Evolutionary conservation across 2,329 filamentous ascomycete genomes (phyloP).

Genomic region (Colletotrichum costaricense): DNA sequence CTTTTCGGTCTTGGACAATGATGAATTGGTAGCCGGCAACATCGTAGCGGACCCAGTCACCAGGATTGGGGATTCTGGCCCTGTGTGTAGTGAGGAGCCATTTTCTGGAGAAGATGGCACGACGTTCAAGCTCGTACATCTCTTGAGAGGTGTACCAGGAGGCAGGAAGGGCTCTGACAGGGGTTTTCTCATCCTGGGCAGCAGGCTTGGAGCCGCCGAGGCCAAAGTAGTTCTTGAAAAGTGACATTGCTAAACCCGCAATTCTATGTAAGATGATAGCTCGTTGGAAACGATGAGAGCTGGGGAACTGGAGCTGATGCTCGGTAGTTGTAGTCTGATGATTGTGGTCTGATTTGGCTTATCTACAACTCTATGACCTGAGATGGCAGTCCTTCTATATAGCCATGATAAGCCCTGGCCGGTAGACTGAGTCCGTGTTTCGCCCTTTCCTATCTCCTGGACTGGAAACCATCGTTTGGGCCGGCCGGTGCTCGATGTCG

Average conservation of each 20-base stretch:
- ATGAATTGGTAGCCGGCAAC: conserved; percentile 68
- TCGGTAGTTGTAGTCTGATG: conserved; percentile 1
- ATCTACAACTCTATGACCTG: neutral
- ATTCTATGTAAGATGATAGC: neutral
- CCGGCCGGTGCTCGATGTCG: conserved; percentile 7
- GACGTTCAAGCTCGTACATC: conserved; percentile 67
- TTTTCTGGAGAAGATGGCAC: conserved; percentile 67
- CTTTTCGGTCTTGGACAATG: conserved; percentile 60
- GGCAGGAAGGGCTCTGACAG: conserved; percentile 53
- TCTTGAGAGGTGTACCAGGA: conserved; percentile 64
- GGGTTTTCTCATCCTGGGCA: conserved; percentile 44
- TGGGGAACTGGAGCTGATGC: neutral
- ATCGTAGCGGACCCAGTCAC: conserved; percentile 67
- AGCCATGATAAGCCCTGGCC: conserved; percentile 21
- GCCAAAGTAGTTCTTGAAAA: conserved; percentile 51
- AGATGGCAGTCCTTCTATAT: conserved; percentile 35
- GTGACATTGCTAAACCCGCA: conserved; percentile 4
- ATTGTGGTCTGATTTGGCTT: neutral
- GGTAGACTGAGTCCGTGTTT: conserved; percentile 7
- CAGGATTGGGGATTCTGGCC: conserved; percentile 59
- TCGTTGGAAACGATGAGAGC: neutral
- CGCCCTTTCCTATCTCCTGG: conserved; percentile 9
- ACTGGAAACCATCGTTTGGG: conserved; percentile 8
- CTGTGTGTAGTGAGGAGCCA: conserved; percentile 68
- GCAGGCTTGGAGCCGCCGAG: conserved; percentile 37